Evolutionary conservation across 441 rosid genomes (phyloP).

Genomic region (Populus trichocarpa): DNA sequence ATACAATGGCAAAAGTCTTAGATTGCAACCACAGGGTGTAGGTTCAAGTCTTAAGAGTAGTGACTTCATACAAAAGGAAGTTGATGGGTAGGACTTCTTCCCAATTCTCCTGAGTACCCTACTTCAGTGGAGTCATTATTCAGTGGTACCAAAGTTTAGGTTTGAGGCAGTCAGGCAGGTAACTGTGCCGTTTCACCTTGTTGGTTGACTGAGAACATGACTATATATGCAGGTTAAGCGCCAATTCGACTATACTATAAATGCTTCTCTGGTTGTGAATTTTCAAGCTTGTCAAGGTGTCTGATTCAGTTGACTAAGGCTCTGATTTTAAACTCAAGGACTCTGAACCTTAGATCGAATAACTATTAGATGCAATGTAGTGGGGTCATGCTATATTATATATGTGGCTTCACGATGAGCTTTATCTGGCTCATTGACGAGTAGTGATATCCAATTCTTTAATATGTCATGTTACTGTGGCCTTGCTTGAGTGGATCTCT

Average conservation of each 20-base stretch:
- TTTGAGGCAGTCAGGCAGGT: background rate
- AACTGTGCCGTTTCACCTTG: background rate
- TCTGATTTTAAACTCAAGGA: background rate
- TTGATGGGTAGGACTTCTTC: background rate
- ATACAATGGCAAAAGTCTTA: background rate
- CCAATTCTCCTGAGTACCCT: background rate
- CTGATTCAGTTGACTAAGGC: background rate
- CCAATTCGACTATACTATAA: background rate
- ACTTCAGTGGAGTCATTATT: background rate
- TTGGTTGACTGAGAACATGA: background rate
- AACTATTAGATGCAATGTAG: background rate
- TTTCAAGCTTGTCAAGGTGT: background rate
- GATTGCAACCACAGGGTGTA: background rate
- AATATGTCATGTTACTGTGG: background rate
- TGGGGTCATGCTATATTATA: background rate
- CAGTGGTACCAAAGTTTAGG: background rate
- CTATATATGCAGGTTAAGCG: background rate
- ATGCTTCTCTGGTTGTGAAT: background rate
- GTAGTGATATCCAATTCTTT: background rate
- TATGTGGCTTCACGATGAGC: background rate
- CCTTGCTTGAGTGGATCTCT: background rate
- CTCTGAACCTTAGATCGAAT: background rate
- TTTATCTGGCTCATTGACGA: background rate
- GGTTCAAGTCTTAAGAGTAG: background rate
- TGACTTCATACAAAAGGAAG: background rate